Percentiles rank a stretch among this genome's conserved stretches.
These are phyloP conservation scores for Pigoraptor vietnamica DNA, from an alignment of 78 protist species.

Conservation along the genomic window DNA sequence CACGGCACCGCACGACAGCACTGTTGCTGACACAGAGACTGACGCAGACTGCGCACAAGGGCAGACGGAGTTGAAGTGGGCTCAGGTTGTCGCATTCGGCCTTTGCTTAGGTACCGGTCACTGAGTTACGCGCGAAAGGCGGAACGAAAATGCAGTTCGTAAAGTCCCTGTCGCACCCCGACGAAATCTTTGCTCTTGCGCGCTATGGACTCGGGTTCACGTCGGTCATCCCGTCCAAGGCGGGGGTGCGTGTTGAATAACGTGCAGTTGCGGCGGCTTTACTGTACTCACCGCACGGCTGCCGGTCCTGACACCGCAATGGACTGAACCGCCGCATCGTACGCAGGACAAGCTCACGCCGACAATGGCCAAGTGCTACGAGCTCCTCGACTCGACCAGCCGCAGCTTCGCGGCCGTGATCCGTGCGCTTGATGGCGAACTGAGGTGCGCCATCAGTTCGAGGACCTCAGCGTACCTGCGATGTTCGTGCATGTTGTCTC, in stretches of 20 bases:
- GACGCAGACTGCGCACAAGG: no score
- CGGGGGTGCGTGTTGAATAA: background rate
- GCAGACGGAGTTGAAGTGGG: no score
- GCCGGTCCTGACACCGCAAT: no score
- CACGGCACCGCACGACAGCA: no score
- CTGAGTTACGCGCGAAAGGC: background rate
- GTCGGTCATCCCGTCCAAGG: background rate
- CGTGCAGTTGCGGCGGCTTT: no score
- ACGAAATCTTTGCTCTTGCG: background rate
- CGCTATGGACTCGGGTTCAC: background rate
- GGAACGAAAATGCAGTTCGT: background rate
- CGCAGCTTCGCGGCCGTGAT: conserved; percentile 36
- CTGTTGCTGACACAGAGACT: no score
- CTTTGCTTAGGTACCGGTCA: no score
- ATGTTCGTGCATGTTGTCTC: no score
- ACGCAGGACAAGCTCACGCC: background rate
- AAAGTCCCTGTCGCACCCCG: background rate
- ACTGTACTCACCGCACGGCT: no score
- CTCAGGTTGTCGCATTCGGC: no score
- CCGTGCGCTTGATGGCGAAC: conserved; percentile 13
- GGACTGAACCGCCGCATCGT: background rate
- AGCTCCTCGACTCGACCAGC: background rate
- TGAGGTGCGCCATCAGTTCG: background rate
- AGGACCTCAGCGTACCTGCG: background rate
- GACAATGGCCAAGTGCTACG: conserved; percentile 14